Base-by-base conservation (phyloP, 768 basidiomycete species). In the Clavaria fumosa region DNA sequence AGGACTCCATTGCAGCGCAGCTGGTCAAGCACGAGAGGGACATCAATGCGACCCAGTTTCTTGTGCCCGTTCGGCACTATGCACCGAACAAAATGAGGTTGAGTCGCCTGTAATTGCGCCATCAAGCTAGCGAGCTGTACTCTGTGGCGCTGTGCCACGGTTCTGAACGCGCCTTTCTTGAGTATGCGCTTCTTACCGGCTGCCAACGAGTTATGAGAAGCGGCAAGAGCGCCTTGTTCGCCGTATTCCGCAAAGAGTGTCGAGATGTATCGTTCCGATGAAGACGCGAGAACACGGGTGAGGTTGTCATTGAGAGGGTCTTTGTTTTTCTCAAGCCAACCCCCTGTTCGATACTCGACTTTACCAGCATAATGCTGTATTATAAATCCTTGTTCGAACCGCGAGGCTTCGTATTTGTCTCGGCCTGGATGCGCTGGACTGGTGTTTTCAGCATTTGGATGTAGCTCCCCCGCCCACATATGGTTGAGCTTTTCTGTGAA, bases 281-380 rank as follows among this genome's bases (percentile, higher is more conserved):
- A 91, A 6, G 71, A 66, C 1, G 85, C 77, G 2, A 97, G 67
- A 24, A 97, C 78, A 15, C 86, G 75, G 1, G 88, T 85, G 37
- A 97, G 69, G 53, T 95, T 90, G 55, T 96, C 91, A 52, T 96
- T 96, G 41, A 99, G 62, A 0, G 95, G 95, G 50, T 99, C 95
- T 60, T 95, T 95, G 68, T 99, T 99, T 76, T 97, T 99, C 63
- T 93, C 91, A 47, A 99, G 62, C 95, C 95, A 99, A 11, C 90
- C 86, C 26, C 86, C 78, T 2, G 90, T 96, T 20, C 80, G 72
- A 50, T 99, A 99, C 50, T 97, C 91, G 50, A 99, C 95, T 47
- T 76, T 82, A 22, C 90, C 95, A 1, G 95, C 95, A 50, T 97
- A 97, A 53, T 99, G 95, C 43, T 86, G 76, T 35, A 99, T 72